These are phyloP conservation scores for Teratosphaeria zuluensis DNA, from an alignment of 2,329 filamentous ascomycete genomes.

Conservation along the genomic window DNA sequence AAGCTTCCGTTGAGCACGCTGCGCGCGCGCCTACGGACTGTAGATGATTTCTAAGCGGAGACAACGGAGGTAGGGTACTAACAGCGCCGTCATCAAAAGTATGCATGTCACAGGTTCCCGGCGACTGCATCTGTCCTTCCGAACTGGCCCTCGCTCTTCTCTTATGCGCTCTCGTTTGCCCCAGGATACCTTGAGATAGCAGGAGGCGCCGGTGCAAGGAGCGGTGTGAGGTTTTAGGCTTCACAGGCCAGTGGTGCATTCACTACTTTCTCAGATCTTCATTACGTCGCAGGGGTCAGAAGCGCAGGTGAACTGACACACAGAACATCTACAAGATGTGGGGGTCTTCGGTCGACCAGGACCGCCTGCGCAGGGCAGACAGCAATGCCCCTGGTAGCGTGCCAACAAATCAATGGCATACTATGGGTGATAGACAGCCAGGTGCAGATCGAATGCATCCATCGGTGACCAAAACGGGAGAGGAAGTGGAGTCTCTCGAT, in stretches of 20 bases:
- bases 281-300: neutral
- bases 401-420: constrained; percentile 15
- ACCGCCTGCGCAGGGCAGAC: constrained; percentile 12
- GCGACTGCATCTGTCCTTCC: neutral
- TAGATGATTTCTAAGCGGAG: neutral
- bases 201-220: neutral
- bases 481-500: constrained; percentile 20
- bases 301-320: neutral
- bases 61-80: neutral
- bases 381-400: constrained; percentile 3
- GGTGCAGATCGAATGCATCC: constrained; percentile 13
- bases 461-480: constrained; percentile 14
- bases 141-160: neutral
- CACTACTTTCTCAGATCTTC: neutral
- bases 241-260: neutral
- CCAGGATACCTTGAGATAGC: neutral
- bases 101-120: neutral
- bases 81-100: neutral
- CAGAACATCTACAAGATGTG: constrained; percentile 12
- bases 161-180: neutral
- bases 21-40: neutral
- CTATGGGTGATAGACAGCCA: constrained; percentile 11
- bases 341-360: constrained; percentile 18
- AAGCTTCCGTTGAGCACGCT: neutral
- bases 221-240: neutral